Evolutionary conservation across 2,329 filamentous ascomycete genomes (phyloP).

Genomic region (Pseudogymnoascus sp.): DNA sequence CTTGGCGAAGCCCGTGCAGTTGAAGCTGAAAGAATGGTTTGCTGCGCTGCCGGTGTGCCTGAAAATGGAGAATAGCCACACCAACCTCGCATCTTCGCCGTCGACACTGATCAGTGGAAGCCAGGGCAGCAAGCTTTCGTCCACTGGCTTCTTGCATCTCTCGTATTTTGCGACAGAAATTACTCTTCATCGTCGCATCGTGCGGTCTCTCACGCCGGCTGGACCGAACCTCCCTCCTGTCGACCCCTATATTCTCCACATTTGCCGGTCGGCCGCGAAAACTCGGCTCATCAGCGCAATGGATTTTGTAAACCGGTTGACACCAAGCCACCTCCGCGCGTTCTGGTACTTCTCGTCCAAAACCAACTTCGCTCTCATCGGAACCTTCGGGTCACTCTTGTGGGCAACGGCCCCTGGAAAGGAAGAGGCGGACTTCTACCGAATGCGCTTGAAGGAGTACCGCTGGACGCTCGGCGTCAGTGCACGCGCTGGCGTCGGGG

Average conservation of each 20-base stretch:
- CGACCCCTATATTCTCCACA: slow-evolving; percentile 79
- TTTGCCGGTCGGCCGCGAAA: slow-evolving; percentile 88
- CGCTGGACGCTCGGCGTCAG: slow-evolving; percentile 89
- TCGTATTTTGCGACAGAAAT: slow-evolving; percentile 94
- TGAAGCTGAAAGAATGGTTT: slow-evolving; percentile 79
- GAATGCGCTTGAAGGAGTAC: slow-evolving; percentile 76
- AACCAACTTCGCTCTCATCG: slow-evolving; percentile 89
- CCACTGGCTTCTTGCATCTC: slow-evolving; percentile 73
- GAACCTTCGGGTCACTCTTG: slow-evolving; percentile 82
- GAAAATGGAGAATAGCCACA: slow-evolving; percentile 51
- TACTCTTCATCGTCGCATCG: slow-evolving; percentile 82
- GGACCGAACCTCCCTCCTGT: slow-evolving; percentile 33
- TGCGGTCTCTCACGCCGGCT: slow-evolving; percentile 60
- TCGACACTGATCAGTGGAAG: slow-evolving; percentile 27
- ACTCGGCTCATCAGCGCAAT: slow-evolving; percentile 90
- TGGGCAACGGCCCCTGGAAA: slow-evolving; percentile 81
- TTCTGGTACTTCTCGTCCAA: slow-evolving; percentile 91
- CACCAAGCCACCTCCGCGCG: slow-evolving; percentile 73
- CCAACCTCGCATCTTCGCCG: slow-evolving; percentile 32
- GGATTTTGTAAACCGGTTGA: slow-evolving; percentile 93
- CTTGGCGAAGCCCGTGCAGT: slow-evolving; percentile 71
- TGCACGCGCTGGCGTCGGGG: slow-evolving; percentile 52
- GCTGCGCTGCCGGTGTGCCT: slow-evolving; percentile 50
- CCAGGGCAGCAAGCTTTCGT: slow-evolving; percentile 38
- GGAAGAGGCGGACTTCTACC: slow-evolving; percentile 91